A percentile compares a stretch with the other conserved stretches of the same genome.
Conservation (phyloP, 208 protist species). For the Wallacemonas sp. region DNA sequence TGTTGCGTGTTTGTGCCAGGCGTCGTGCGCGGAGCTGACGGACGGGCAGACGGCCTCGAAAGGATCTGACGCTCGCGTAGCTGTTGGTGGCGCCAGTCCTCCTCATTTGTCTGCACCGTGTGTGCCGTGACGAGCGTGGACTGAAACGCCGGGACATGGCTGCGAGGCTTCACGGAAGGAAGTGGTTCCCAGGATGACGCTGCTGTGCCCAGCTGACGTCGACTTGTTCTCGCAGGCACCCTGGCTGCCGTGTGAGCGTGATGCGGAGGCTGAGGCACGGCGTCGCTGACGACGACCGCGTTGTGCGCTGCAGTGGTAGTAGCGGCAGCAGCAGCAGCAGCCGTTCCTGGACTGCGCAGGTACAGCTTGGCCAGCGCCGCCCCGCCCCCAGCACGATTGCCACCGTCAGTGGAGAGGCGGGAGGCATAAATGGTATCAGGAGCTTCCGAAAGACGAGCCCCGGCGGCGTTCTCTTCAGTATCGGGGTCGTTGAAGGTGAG, state of each 20-base stretch:
- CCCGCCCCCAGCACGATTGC: background rate
- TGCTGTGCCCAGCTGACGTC: too few relatives aligned
- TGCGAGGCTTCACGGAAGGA: background rate
- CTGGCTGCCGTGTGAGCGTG: too few relatives aligned
- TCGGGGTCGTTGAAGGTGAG: background rate
- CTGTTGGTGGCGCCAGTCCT: slow-evolving; percentile 2
- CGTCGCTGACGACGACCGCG: too few relatives aligned
- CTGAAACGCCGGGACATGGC: background rate
- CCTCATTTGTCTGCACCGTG: background rate
- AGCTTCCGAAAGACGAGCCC: too few relatives aligned
- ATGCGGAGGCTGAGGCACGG: too few relatives aligned
- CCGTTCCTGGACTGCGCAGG: background rate
- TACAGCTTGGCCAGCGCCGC: background rate
- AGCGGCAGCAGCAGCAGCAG: background rate
- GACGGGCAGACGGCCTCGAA: background rate
- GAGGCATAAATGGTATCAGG: too few relatives aligned
- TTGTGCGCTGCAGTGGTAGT: too few relatives aligned
- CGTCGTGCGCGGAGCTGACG: background rate
- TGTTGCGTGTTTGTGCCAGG: background rate
- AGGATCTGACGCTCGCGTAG: background rate
- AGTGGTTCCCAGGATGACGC: slow-evolving; percentile 1
- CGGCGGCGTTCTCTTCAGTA: too few relatives aligned
- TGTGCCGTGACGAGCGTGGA: background rate
- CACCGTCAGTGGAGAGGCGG: background rate
- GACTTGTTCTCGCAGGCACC: too few relatives aligned